A percentile compares a stretch with the other conserved stretches of the same genome.
These are phyloP conservation scores for Colletotrichum endophyticum DNA, from an alignment of 2,329 filamentous ascomycete species.

Conservation along the genomic window DNA sequence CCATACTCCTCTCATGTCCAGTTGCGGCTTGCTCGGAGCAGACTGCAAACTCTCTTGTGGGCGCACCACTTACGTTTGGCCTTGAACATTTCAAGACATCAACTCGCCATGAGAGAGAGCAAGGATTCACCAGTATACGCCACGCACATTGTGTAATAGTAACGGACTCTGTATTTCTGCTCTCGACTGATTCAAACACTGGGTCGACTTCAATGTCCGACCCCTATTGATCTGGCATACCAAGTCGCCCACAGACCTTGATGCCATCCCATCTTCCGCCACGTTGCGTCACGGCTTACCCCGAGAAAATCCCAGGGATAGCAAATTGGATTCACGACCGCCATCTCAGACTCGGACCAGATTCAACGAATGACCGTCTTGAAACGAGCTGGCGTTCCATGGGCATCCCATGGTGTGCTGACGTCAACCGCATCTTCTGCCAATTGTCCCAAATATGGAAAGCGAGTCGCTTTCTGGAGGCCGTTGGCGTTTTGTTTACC, in stretches of 20 bases:
- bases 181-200: background rate
- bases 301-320: background rate
- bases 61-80: too few species aligned
- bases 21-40: background rate
- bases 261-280: background rate
- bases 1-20: background rate
- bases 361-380: background rate
- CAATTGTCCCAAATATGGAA: background rate
- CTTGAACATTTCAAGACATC: too few species aligned
- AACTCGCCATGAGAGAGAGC: too few species aligned
- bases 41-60: too few species aligned
- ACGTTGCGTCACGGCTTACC: background rate
- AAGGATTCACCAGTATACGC: background rate
- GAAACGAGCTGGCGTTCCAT: background rate
- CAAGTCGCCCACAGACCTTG: background rate
- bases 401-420: background rate
- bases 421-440: background rate
- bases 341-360: background rate
- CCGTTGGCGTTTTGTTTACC: background rate
- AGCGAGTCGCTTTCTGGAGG: background rate
- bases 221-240: background rate
- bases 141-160: background rate
- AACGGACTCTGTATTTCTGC: background rate
- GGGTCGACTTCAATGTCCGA: background rate
- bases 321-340: background rate